Evolutionary conservation across 163 green algal species (phyloP), one percentile per base, ranked within the genome.

Genomic region (Volvox carteri): DNA sequence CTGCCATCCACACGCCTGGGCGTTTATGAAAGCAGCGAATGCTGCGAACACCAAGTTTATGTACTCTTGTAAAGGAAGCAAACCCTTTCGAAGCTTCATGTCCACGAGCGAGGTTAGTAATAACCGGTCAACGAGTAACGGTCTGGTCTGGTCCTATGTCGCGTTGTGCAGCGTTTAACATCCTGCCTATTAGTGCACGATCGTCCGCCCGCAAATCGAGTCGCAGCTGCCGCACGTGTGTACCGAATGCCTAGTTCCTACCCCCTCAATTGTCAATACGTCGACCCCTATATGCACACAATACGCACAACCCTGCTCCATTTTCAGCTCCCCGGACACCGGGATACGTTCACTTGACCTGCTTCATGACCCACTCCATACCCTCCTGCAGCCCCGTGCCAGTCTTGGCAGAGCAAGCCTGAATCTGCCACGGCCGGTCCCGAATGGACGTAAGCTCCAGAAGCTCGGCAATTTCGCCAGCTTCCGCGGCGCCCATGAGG

Each of bases 371-470:
- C 95, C 95, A 97, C 84, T 95, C 90, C 92, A 97, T 96, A 16
- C 95, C 95, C 54, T 96, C 93, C 54, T 93, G 46, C 21, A 97
- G 79, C 6, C 95, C 95, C 21, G 90, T 79, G 5, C 93, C 94
- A 14, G 93, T 92, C 73, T 93, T 96, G 8, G 95, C 95, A 42
- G 90, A 95, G 92, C 93, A 96, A 14, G 92, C 90, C 92, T 95
- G 92, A 79, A 97, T 97, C 87, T 97, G 95, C 95, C 95, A 97
- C 23, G 95, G 93, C 48, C 95, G 86, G 92, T 97, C 95, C 0
- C 94, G 87, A 41, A 97, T 95, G 35, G 80, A 86, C 33, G 93
- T 90, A 18, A 97, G 88, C 67, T 93, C 93, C 23, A 97, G 92
- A 35, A 67, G 60, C 21, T 94, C 91, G 44, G 93, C 94, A 87